These are phyloP conservation scores for Solanum hybrid DNA, from an alignment of 305 asterid genomes.

Conservation along the genomic window DNA sequence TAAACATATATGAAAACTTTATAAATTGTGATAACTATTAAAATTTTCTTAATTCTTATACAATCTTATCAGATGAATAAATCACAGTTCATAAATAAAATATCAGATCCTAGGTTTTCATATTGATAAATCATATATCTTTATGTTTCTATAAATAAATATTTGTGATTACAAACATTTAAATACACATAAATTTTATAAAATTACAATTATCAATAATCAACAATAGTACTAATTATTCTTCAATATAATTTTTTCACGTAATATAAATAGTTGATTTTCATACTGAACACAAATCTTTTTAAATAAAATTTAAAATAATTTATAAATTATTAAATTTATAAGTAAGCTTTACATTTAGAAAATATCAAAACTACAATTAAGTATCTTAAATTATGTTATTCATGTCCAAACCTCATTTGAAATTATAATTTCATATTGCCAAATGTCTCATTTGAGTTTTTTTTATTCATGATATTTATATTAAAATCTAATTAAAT, in stretches of 20 bases:
- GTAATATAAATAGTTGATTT: background rate
- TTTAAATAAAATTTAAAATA: background rate
- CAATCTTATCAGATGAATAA: too few relatives aligned
- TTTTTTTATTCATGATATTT: too few relatives aligned
- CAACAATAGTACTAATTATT: background rate
- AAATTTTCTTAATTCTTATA: too few relatives aligned
- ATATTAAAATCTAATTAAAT: too few relatives aligned
- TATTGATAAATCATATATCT: background rate
- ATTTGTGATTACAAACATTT: background rate
- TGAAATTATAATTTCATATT: background rate
- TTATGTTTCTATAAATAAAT: background rate
- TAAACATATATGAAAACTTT: too few relatives aligned
- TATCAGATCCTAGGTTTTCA: too few relatives aligned
- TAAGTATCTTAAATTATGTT: background rate
- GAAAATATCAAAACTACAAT: too few relatives aligned
- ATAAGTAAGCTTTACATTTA: too few relatives aligned
- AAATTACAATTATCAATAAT: background rate
- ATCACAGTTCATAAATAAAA: too few relatives aligned
- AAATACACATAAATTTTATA: background rate
- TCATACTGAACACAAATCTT: rapidly evolving
- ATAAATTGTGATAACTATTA: too few relatives aligned
- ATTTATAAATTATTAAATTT: too few relatives aligned
- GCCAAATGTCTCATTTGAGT: background rate
- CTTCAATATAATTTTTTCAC: background rate
- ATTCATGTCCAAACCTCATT: background rate